A percentile compares a stretch with the other conserved stretches of the same genome.
These are phyloP conservation scores for Penicillium capsulatum DNA, from an alignment of 2,329 filamentous ascomycete genomes.

Conservation along the genomic window DNA sequence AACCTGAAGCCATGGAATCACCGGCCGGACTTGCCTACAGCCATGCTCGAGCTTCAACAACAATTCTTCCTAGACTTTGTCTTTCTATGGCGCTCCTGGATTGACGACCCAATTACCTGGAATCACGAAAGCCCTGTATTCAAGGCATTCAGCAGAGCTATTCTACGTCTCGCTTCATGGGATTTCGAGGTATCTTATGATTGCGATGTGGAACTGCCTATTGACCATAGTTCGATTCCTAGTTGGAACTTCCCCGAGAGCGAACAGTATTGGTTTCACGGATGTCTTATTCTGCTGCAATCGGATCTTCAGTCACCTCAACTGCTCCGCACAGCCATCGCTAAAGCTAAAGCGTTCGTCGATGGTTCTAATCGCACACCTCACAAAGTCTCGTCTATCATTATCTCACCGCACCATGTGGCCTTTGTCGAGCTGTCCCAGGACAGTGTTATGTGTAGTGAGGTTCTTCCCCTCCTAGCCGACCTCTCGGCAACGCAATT, in stretches of 20 bases:
- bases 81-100: conserved; percentile 23
- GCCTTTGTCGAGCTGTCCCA: conserved; percentile 19
- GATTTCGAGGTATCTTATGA: conserved; percentile 20
- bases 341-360: conserved; percentile 11
- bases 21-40: conserved; percentile 15
- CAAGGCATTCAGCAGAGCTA: conserved; percentile 13
- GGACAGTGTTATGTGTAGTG: conserved; percentile 8
- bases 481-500: conserved; percentile 21
- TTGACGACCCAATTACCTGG: conserved; percentile 25
- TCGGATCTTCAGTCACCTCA: conserved; percentile 7
- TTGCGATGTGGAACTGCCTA: conserved; percentile 16
- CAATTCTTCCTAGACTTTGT: conserved; percentile 22
- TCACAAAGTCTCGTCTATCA: conserved; percentile 11
- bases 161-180: conserved; percentile 24
- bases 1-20: conserved; percentile 14
- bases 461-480: conserved; percentile 13
- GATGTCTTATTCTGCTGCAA: conserved; percentile 18
- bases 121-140: conserved; percentile 16
- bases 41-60: conserved; percentile 27
- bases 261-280: conserved; percentile 19
- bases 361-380: background rate
- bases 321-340: conserved; percentile 9
- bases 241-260: conserved; percentile 9
- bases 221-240: conserved; percentile 6
- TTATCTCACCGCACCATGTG: conserved; percentile 21